Conservation (phyloP, 345 rosid species). For the Citrus glauca region DNA sequence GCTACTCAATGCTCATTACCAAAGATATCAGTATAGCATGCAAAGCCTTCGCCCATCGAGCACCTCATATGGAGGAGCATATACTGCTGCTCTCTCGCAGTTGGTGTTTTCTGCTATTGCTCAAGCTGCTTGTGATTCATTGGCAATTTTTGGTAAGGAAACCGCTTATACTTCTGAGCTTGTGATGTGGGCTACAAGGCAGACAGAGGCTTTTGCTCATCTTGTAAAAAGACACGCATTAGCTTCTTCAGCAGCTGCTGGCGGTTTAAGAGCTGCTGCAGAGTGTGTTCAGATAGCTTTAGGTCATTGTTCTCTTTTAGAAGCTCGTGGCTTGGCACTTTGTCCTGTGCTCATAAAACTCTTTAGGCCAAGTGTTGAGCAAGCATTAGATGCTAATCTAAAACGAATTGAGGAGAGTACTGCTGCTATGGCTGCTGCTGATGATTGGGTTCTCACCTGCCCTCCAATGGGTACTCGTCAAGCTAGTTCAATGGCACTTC, state of each 20-base stretch:
- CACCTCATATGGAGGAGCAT: slow-evolving; percentile 98
- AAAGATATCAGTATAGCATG: slow-evolving; percentile 84
- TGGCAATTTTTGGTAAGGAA: slow-evolving; percentile 80
- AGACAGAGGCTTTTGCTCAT: slow-evolving; percentile 80
- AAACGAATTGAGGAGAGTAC: slow-evolving; percentile 97
- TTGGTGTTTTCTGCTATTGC: slow-evolving; percentile 93
- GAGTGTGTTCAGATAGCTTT: slow-evolving; percentile 99
- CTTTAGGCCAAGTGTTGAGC: slow-evolving; percentile 96
- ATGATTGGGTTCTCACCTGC: slow-evolving; percentile 89
- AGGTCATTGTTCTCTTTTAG: slow-evolving; percentile 97
- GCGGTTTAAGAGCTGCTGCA: slow-evolving; percentile 98
- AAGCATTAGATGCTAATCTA: slow-evolving; percentile 91
- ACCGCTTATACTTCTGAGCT: slow-evolving; percentile 92
- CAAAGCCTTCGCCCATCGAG: slow-evolving; percentile 94
- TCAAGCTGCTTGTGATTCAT: slow-evolving; percentile 91
- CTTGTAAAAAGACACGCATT: slow-evolving; percentile 97
- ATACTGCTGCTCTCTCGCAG: slow-evolving; percentile 98
- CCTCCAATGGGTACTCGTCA: slow-evolving; percentile 66
- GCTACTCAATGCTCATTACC: slow-evolving; percentile 87
- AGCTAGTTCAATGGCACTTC: slow-evolving; percentile 58
- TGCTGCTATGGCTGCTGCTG: slow-evolving; percentile 99
- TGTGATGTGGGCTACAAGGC: slow-evolving; percentile 97
- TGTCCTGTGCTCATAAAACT: slow-evolving; percentile 84
- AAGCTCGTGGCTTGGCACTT: slow-evolving; percentile 90
- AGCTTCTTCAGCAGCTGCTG: slow-evolving; percentile 98